Evolutionary conservation across 768 basidiomycete genomes (phyloP).

Genomic region (Galerina sulciceps): DNA sequence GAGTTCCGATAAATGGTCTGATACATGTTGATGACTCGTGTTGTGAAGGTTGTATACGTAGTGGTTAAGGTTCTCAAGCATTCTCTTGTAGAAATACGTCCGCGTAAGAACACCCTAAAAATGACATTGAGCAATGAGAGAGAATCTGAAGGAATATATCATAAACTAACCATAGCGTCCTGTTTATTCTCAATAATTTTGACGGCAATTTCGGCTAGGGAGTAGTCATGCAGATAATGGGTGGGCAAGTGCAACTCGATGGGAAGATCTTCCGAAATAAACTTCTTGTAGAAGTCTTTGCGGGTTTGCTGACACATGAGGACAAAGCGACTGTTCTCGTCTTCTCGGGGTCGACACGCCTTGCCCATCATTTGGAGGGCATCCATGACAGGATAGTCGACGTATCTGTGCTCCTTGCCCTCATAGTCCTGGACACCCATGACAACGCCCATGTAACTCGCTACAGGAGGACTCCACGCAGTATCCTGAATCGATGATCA

Average conservation of each 20-base stretch:
- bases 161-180: constrained; percentile 78
- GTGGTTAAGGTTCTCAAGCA: constrained; percentile 97
- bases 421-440: constrained; percentile 99
- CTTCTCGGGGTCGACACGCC: constrained; percentile 90
- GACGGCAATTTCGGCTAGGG: constrained; percentile 97
- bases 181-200: constrained; percentile 99
- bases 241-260: constrained; percentile 95
- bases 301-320: constrained; percentile 97
- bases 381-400: constrained; percentile 98
- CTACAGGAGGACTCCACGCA: constrained; percentile 93
- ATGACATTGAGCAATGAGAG: constrained; percentile 4
- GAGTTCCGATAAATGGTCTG: constrained; percentile 93
- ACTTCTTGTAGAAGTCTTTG: constrained; percentile 99
- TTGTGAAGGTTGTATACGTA: constrained; percentile 95
- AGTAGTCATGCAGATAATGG: constrained; percentile 92
- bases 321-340: constrained; percentile 90
- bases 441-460: constrained; percentile 97
- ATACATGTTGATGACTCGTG: constrained; percentile 93
- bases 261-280: constrained; percentile 94
- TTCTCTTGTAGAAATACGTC: constrained; percentile 97
- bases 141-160: neutral
- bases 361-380: constrained; percentile 99
- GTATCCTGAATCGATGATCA: constrained; percentile 66
- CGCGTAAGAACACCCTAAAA: constrained; percentile 92
- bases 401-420: constrained; percentile 96